These are phyloP conservation scores for Jatropha curcas DNA, from an alignment of 345 rosid species.

Conservation along the genomic window DNA sequence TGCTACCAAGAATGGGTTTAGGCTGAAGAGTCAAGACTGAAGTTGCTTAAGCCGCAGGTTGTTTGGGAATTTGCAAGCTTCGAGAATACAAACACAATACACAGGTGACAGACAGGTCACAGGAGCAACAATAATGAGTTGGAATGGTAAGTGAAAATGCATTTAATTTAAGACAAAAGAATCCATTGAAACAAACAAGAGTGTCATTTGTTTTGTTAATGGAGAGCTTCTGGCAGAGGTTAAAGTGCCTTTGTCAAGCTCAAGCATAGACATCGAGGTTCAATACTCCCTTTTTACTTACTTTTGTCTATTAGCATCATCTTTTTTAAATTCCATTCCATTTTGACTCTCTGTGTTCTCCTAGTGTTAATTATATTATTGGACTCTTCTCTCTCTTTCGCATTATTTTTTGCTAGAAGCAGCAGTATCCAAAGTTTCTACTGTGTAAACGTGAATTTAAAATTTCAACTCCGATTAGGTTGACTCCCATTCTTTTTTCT, in stretches of 20 bases:
- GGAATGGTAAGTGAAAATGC: neutral
- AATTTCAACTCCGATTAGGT: too few species aligned
- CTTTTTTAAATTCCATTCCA: neutral
- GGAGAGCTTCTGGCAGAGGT: neutral
- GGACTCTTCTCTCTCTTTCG: too few species aligned
- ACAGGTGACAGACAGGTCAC: neutral
- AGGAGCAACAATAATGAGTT: too few species aligned
- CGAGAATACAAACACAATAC: neutral
- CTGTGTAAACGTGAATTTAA: too few species aligned
- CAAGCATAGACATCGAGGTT: slow-evolving; percentile 9
- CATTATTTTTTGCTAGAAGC: neutral
- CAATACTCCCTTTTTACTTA: slow-evolving; percentile 1
- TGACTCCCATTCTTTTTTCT: too few species aligned
- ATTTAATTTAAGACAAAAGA: neutral
- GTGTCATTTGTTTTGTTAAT: slow-evolving; percentile 1
- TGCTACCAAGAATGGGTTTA: too few species aligned
- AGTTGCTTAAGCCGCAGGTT: slow-evolving; percentile 11
- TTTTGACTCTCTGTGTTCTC: neutral
- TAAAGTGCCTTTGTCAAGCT: neutral
- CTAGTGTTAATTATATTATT: neutral
- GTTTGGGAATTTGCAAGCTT: neutral
- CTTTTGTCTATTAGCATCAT: neutral
- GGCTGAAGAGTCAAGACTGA: too few species aligned
- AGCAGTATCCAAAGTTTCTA: neutral
- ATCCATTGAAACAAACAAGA: neutral